phyloP scores from a whole-genome alignment of 169 alveolate species.

The Babesia gibsoni region DNA sequence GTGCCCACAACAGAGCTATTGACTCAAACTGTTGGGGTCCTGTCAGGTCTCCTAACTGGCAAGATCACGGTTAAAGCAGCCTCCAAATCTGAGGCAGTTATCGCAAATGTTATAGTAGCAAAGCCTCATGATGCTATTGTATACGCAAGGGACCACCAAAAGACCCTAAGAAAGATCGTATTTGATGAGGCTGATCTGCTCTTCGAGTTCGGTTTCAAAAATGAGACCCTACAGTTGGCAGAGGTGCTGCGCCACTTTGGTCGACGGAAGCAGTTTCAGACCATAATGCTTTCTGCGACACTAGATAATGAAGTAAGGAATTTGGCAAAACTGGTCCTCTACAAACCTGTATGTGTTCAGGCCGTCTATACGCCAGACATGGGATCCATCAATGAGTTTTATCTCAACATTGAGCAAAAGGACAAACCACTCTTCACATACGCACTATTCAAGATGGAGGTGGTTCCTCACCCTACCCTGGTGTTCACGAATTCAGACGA shows the following conservation, averaged over 20 bases:
- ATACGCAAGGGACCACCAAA: slow-evolving; percentile 44
- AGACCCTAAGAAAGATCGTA: slow-evolving; percentile 49
- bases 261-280: slow-evolving; percentile 43
- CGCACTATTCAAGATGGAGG: slow-evolving; percentile 45
- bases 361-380: slow-evolving; percentile 22
- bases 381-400: slow-evolving; percentile 54
- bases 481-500: slow-evolving; percentile 49
- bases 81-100: slow-evolving; percentile 19
- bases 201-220: slow-evolving; percentile 66
- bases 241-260: slow-evolving; percentile 46
- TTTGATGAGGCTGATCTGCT: slow-evolving; percentile 75
- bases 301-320: slow-evolving; percentile 42
- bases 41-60: slow-evolving; percentile 30
- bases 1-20: slow-evolving; percentile 72
- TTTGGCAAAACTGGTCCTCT: slow-evolving; percentile 44
- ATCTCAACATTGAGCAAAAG: slow-evolving; percentile 22
- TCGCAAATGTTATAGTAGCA: slow-evolving; percentile 62
- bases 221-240: slow-evolving; percentile 47
- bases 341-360: slow-evolving; percentile 52
- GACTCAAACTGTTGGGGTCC: slow-evolving; percentile 57
- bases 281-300: slow-evolving; percentile 57
- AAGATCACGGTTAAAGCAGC: slow-evolving; percentile 39
- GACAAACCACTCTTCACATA: slow-evolving; percentile 25
- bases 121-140: slow-evolving; percentile 59
- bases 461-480: slow-evolving; percentile 42